Evolutionary conservation across 169 alveolate genomes (phyloP), one percentile per base, ranked within the genome.

Genomic region (Eimeria necatrix): DNA sequence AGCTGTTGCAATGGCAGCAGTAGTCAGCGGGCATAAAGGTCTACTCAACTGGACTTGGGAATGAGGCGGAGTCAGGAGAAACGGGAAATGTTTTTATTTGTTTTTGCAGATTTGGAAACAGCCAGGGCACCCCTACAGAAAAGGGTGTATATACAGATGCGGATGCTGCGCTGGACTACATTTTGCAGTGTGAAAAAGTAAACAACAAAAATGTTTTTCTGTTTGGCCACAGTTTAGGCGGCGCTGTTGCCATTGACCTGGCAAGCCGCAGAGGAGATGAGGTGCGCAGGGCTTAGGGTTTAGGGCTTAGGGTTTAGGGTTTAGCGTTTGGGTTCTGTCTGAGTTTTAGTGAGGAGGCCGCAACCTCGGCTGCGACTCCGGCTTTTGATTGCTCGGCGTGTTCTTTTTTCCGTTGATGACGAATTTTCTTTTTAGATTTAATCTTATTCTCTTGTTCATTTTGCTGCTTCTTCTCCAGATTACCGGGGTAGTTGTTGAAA

Each of bases 221-320:
- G 85, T 87, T 95, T 52, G 98, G 97, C 12, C 92, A 97, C 51
- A 73, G 91, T 64, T 94, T 97, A 22, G 98, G 98, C 1, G 98
- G 98, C 32, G 97, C 97, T 22, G 97, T 97, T 3, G 97, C 97
- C 4, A 94, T 96, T 32, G 68, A 91, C 85, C 90, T 95, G 4
- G 98, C 96, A 24, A 49, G 56, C 22, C 59, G 87, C 78, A 52
- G 76, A 48, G 85, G 92, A 18, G 20, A 61, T 3, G 56, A 93
- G 68, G 95, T 93, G 76, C 10, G 88, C 76, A 32, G 7, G 20
- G 53, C 52, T 9, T 22, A 32, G 41, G 41, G 41, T 0, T 32
- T 32, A 32, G 41, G 41, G 41, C 2, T 32, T 32, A 32, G 41
- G 41, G 41, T 32, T 32, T 2, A 32, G 41, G 41, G 41, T 32